phyloP scores from a whole-genome alignment of 2,329 filamentous ascomycete genomes.

The Elsinoe australis region DNA sequence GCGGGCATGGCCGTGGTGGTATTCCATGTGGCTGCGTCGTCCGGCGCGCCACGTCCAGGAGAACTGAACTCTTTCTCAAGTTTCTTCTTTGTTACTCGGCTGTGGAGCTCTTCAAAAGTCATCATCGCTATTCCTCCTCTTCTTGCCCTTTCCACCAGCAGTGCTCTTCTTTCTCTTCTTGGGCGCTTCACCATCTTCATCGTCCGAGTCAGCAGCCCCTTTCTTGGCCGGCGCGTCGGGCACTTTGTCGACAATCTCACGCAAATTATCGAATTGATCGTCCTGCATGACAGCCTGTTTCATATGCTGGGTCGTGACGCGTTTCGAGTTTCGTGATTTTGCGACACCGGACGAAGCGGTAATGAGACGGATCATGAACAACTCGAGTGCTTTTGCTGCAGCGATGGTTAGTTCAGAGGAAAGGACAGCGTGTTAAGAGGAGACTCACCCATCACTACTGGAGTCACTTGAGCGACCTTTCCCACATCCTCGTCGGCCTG shows the following conservation, averaged over 20 bases:
- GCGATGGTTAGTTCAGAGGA: slow-evolving; percentile 20
- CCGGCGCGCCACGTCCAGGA: no score
- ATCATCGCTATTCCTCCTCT: slow-evolving; percentile 20
- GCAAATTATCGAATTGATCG: slow-evolving; percentile 88
- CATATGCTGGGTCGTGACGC: slow-evolving; percentile 82
- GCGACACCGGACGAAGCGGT: slow-evolving; percentile 64
- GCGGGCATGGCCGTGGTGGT: no score
- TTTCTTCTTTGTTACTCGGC: no score
- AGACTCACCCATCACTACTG: slow-evolving; percentile 72
- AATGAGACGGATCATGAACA: slow-evolving; percentile 96
- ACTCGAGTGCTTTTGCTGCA: slow-evolving; percentile 82
- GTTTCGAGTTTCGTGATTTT: slow-evolving; percentile 62
- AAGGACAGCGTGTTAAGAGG: neutral
- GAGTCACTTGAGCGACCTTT: slow-evolving; percentile 95
- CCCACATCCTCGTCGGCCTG: slow-evolving; percentile 97
- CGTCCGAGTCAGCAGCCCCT: slow-evolving; percentile 16
- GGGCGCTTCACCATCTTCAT: slow-evolving; percentile 17
- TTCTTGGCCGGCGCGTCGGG: slow-evolving; percentile 53
- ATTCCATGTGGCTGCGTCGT: no score
- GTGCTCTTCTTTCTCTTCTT: slow-evolving; percentile 19
- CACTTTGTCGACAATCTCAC: slow-evolving; percentile 82
- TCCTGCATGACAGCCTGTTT: slow-evolving; percentile 84
- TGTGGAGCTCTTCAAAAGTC: no score
- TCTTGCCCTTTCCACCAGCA: slow-evolving; percentile 19
- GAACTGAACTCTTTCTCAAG: no score